Evolutionary conservation across 2,329 filamentous ascomycete genomes (phyloP).

Genomic region (Chaetomiaceae sp.): DNA sequence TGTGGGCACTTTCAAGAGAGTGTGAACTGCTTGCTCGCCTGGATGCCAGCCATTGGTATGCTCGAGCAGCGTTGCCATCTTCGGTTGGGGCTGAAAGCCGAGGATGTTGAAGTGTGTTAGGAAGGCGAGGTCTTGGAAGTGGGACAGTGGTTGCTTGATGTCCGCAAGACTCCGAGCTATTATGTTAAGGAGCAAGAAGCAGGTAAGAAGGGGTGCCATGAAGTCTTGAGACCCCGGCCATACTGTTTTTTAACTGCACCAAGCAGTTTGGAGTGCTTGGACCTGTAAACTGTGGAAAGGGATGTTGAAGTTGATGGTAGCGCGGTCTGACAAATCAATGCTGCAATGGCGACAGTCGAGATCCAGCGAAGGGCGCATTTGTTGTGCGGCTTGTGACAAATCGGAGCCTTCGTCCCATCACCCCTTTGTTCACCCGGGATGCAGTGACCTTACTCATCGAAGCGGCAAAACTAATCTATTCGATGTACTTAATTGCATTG

Average conservation of each 20-base stretch:
- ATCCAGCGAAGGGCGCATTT: background rate
- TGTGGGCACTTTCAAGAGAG: constrained; percentile 54
- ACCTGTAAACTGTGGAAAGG: no score
- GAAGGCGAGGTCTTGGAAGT: background rate
- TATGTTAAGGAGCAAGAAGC: background rate
- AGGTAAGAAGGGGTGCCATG: background rate
- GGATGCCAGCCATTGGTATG: constrained; percentile 50
- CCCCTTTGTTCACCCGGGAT: no score
- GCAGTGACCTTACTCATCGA: no score
- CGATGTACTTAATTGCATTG: no score
- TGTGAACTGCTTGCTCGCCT: constrained; percentile 64
- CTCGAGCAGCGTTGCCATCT: constrained; percentile 17
- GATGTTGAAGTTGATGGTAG: background rate
- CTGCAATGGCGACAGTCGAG: background rate
- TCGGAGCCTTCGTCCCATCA: background rate
- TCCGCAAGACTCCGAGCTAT: background rate
- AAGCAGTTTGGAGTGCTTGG: no score
- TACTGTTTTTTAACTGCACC: background rate
- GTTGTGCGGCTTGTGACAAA: background rate
- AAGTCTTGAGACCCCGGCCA: background rate
- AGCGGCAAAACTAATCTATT: no score
- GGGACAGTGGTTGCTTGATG: background rate
- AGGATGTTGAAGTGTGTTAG: background rate
- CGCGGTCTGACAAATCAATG: background rate
- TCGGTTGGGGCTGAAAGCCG: background rate